Evolutionary conservation across 495 filamentous ascomycete species (phyloP), one percentile per base, ranked within the genome.

Genomic region (Talaromyces nanjingensis): DNA sequence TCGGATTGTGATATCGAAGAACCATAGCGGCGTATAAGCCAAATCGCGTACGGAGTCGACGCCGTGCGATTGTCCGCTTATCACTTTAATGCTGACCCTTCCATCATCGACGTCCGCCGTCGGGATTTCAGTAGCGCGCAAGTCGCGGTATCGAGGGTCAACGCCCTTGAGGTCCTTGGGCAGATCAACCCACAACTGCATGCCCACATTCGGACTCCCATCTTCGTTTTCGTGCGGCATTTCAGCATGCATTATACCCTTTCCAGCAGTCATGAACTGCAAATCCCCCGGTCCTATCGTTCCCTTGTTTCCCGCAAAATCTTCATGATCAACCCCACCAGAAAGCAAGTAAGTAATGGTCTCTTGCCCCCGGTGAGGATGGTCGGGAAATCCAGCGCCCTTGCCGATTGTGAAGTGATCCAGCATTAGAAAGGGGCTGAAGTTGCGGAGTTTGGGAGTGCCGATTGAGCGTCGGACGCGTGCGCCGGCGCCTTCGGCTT

Each of bases 251-350:
- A 98, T 89, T 70, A 97, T 96, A 6, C 93, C 93, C 4, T 84
- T 78, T 0, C 93, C 93, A 4, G 93, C 93, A 0, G 93, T 97
- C 93, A 98, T 98, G 84, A 98, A 98, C 71, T 98, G 93, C 49
- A 98, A 74, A 64, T 96, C 94, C 3, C 93, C 93, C 0, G 88
- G 74, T 59, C 89, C 83, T 65, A 98, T 93, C 5, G 89, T 93
- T 57, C 93, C 94, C 39, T 81, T 83, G 77, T 96, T 88, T 3
- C 94, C 94, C 1, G 91, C 89, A 64, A 98, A 98, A 69, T 98
- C 93, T 77, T 97, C 94, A 68, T 98, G 93, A 77, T 97, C 93
- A 63, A 97, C 87, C 0, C 82, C 91, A 60, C 93, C 93, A 1
- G 80, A 73, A 1, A 97, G 78, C 2, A 97, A 78, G 73, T 97